A percentile compares a stretch with the other conserved stretches of the same genome.
phyloP scores from a whole-genome alignment of 805 yeast genomes.

The Myxozyma sirexii region DNA sequence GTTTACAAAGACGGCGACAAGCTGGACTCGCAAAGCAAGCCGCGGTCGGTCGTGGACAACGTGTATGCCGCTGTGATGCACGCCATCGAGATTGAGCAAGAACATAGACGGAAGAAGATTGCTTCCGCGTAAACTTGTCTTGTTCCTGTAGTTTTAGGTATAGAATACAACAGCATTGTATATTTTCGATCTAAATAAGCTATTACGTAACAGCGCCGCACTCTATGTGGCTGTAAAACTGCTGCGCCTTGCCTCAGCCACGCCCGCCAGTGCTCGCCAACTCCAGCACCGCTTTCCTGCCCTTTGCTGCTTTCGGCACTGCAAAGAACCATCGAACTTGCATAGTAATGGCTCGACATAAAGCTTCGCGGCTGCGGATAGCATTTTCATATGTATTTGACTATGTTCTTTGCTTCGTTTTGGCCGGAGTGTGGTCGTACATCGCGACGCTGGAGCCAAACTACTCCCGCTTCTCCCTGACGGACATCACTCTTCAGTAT shows the following conservation, averaged over 20 bases:
- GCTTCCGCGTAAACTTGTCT: neutral
- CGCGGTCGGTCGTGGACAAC: constrained; percentile 54
- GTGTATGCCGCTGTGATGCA: constrained; percentile 55
- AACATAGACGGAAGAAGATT: neutral
- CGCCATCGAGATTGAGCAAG: constrained; percentile 31
- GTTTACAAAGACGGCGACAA: constrained; percentile 67
- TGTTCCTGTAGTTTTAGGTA: neutral
- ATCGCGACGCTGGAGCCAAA: constrained; percentile 20
- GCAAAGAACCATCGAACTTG: neutral
- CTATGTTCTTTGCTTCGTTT: constrained; percentile 20
- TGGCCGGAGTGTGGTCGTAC: constrained; percentile 22
- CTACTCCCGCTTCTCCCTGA: constrained; percentile 54
- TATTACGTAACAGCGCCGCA: neutral
- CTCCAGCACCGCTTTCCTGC: neutral
- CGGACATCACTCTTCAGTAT: constrained; percentile 76
- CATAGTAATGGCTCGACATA: constrained; percentile 16
- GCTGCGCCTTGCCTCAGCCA: neutral
- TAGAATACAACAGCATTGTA: too few relatives aligned
- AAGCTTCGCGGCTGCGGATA: constrained; percentile 19
- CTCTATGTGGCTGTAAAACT: neutral
- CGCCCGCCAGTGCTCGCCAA: neutral
- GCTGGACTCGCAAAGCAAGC: constrained; percentile 43
- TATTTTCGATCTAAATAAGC: too few relatives aligned
- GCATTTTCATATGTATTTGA: constrained; percentile 32
- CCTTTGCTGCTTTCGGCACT: too few relatives aligned